These are phyloP conservation scores for Lactifluus rugatus DNA, from an alignment of 768 basidiomycete species.

Conservation along the genomic window DNA sequence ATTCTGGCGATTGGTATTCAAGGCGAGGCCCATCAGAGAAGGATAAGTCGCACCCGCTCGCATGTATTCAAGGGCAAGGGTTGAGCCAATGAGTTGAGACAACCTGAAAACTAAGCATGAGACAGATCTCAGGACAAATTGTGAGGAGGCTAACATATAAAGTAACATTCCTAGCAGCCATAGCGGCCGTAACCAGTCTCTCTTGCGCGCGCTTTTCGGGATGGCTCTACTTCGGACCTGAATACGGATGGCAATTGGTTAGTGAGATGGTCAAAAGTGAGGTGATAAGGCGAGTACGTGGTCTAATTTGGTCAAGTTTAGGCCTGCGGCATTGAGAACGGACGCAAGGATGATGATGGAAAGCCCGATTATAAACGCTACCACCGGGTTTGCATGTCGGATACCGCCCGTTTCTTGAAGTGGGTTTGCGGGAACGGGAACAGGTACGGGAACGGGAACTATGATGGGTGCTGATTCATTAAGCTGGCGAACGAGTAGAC, in stretches of 20 bases:
- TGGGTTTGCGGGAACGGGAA: background rate
- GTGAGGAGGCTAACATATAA: conserved; percentile 61
- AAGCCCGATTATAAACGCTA: conserved; percentile 77
- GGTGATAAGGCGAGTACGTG: conserved; percentile 37
- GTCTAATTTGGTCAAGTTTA: conserved; percentile 91
- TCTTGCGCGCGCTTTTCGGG: conserved; percentile 63
- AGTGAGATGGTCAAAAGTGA: background rate
- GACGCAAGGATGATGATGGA: conserved; percentile 76
- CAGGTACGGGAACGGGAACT: background rate
- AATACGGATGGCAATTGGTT: background rate
- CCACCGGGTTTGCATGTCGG: conserved; percentile 46
- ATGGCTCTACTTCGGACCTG: conserved; percentile 65
- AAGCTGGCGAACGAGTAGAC: conserved; percentile 4
- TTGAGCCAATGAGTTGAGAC: conserved; percentile 81
- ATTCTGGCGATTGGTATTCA: conserved; percentile 46
- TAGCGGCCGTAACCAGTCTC: conserved; percentile 74
- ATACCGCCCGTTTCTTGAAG: conserved; percentile 4
- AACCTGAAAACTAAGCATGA: conserved; percentile 35
- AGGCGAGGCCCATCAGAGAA: conserved; percentile 11
- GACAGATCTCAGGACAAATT: background rate
- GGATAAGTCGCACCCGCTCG: conserved; percentile 50
- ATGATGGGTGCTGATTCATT: conserved; percentile 2
- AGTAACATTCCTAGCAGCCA: conserved; percentile 89
- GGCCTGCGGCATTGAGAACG: conserved; percentile 83
- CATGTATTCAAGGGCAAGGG: conserved; percentile 80